Base-by-base conservation (phyloP, 441 rosid genomes). In the Gossypium trilobum region DNA sequence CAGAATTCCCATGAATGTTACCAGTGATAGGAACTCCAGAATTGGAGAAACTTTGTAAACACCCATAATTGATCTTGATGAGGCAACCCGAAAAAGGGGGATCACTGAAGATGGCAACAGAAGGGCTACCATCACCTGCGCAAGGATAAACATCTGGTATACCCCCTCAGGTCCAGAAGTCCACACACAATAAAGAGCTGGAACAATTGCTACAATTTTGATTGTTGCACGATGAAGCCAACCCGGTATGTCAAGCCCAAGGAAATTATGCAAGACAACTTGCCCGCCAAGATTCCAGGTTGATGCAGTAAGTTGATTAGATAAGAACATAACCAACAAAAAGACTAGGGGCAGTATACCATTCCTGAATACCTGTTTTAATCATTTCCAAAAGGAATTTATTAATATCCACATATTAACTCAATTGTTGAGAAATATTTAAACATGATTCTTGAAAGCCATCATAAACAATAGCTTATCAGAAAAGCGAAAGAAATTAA, bases 1-100 rank as follows among this genome's bases (percentile, higher is more conserved):
- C 56, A 95, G 82, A 81, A 93, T 79, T 56, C 97, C 98, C 80
- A 90, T 79, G 76, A 90, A 83, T 7, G 85, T 84, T 64, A 87
- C 20, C 72, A 93, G 71, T 0, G 85, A 85, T 59, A 89, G 63
- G 82, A 91, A 88, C 86, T 93, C 98, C 78, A 86, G 77, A 73
- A 83, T 29, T 70, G 84, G 96, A 72, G 97, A 88, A 75, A 89
- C 86, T 80, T 93, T 95, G 71, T 90, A 76, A 72, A 73, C 82
- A 58, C 97, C 96, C 99, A 95, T 95, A 74, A 91, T 85, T 65
- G 85, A 76, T 77, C 88, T 88, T n/a, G 99, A 95, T n/a, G 98
- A 84, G 77, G 93, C 99, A 67, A 95, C 82, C 65, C 98, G 91
- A 71, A 92, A 92, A 70, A 95, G 91, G 2, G 98, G 99, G 60